These are phyloP conservation scores for Candida gigantensis DNA, from an alignment of 1,139 yeast species.

Conservation along the genomic window DNA sequence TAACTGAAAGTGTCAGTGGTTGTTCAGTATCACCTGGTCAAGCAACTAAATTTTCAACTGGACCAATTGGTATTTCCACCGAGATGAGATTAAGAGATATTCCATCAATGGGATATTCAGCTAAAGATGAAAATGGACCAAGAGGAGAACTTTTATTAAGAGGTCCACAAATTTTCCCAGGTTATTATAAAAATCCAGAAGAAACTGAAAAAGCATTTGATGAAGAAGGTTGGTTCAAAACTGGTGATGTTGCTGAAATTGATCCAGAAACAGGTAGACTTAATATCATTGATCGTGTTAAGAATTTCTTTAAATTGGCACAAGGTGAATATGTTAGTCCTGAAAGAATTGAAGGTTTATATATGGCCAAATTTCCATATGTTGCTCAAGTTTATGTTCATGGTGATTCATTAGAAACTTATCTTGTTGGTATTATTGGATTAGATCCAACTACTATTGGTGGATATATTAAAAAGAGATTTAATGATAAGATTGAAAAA, in stretches of 20 bases:
- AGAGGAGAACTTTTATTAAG: slow-evolving; percentile 43
- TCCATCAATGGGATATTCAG: slow-evolving; percentile 39
- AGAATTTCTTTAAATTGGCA: slow-evolving; percentile 45
- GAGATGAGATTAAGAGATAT: slow-evolving; percentile 39
- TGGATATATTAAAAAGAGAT: slow-evolving; percentile 19
- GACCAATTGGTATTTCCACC: slow-evolving; percentile 32
- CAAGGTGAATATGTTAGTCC: slow-evolving; percentile 51
- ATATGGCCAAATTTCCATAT: slow-evolving; percentile 33
- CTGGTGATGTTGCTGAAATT: slow-evolving; percentile 42
- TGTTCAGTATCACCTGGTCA: slow-evolving; percentile 26
- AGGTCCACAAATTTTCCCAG: slow-evolving; percentile 38
- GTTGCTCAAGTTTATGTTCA: slow-evolving; percentile 40
- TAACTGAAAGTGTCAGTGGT: slow-evolving; percentile 50
- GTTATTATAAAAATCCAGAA: slow-evolving; percentile 39
- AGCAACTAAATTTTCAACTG: slow-evolving; percentile 44
- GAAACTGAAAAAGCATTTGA: slow-evolving; percentile 49
- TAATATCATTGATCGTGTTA: slow-evolving; percentile 42
- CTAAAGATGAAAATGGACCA: slow-evolving; percentile 34
- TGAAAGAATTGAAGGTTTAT: slow-evolving; percentile 42
- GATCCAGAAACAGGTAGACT: slow-evolving; percentile 23
- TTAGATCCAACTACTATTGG: slow-evolving; percentile 31
- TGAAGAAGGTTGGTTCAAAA: slow-evolving; percentile 51
- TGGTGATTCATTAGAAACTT: slow-evolving; percentile 64
- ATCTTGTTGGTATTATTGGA: slow-evolving; percentile 64
- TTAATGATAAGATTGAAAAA: slow-evolving; percentile 16